Evolutionary conservation across 2,329 filamentous ascomycete genomes (phyloP).

Genomic region (Thelonectria blattea): DNA sequence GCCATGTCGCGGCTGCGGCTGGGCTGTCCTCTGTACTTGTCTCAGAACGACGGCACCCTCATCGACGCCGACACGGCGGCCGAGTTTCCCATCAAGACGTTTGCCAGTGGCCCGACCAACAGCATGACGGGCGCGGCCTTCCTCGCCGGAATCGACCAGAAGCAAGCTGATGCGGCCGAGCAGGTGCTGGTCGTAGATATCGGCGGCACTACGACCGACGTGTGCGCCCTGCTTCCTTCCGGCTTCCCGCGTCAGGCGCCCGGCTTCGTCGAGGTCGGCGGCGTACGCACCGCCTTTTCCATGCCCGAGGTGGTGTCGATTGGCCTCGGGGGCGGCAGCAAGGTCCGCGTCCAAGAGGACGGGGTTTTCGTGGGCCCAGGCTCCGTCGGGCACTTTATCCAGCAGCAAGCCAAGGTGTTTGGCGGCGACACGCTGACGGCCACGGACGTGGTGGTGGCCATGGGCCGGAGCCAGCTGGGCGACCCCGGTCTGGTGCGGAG

Average conservation of each 20-base stretch:
- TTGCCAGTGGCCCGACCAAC: conserved; percentile 61
- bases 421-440: conserved; percentile 60
- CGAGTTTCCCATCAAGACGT: conserved; percentile 58
- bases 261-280: conserved; percentile 62
- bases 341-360: conserved; percentile 31
- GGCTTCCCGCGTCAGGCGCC: conserved; percentile 66
- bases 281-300: conserved; percentile 64
- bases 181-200: conserved; percentile 61
- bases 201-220: conserved; percentile 67
- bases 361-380: conserved; percentile 58
- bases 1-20: conserved; percentile 52
- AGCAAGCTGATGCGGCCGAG: conserved; percentile 8
- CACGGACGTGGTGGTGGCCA: conserved; percentile 56
- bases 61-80: conserved; percentile 55
- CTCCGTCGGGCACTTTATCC: conserved; percentile 60
- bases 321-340: conserved; percentile 61
- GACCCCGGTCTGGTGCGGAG: conserved; percentile 38
- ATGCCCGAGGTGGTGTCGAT: conserved; percentile 63
- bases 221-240: conserved; percentile 61
- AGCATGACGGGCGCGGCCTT: conserved; percentile 61
- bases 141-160: conserved; percentile 53
- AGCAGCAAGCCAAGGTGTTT: conserved; percentile 55
- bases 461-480: conserved; percentile 42
- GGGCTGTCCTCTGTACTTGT: conserved; percentile 54
- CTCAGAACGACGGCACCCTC: conserved; percentile 61